These are phyloP conservation scores for Metschnikowia borealis DNA, from an alignment of 805 yeast genomes.

Conservation along the genomic window DNA sequence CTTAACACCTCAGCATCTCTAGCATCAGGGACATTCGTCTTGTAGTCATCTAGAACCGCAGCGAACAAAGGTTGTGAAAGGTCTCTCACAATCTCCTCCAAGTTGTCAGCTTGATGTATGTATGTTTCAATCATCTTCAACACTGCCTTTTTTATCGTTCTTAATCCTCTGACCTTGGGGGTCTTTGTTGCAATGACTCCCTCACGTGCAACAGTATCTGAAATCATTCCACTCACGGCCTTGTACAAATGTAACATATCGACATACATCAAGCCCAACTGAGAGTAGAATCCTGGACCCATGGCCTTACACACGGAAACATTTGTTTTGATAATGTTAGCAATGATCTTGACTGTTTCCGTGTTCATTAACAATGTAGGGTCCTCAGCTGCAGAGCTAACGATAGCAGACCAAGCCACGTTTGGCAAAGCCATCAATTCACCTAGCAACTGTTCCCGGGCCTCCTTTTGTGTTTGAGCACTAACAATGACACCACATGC, in stretches of 20 bases:
- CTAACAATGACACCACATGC: conserved; percentile 93
- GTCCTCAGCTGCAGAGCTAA: conserved; percentile 78
- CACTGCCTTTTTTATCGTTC: conserved; percentile 94
- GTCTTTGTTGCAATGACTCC: conserved; percentile 91
- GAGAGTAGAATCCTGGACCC: conserved; percentile 88
- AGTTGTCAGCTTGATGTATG: conserved; percentile 78
- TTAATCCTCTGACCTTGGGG: conserved; percentile 89
- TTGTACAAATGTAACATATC: conserved; percentile 87
- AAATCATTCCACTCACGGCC: conserved; percentile 84
- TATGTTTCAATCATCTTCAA: conserved; percentile 85
- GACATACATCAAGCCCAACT: conserved; percentile 78
- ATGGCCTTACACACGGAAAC: conserved; percentile 92
- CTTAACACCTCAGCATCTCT: conserved; percentile 96
- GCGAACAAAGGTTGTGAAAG: conserved; percentile 77
- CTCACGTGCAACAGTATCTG: conserved; percentile 70
- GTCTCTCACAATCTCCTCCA: conserved; percentile 77
- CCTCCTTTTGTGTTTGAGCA: conserved; percentile 70
- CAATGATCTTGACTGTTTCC: conserved; percentile 87
- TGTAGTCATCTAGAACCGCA: conserved; percentile 87
- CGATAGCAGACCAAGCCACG: conserved; percentile 89
- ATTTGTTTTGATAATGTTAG: conserved; percentile 91
- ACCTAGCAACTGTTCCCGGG: conserved; percentile 65
- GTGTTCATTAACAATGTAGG: conserved; percentile 72
- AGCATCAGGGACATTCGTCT: conserved; percentile 86
- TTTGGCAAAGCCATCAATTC: conserved; percentile 91